A percentile compares a stretch with the other conserved stretches of the same genome.
Evolutionary conservation across 495 filamentous ascomycete species (phyloP).

Genomic region (Aspergillus diversus): DNA sequence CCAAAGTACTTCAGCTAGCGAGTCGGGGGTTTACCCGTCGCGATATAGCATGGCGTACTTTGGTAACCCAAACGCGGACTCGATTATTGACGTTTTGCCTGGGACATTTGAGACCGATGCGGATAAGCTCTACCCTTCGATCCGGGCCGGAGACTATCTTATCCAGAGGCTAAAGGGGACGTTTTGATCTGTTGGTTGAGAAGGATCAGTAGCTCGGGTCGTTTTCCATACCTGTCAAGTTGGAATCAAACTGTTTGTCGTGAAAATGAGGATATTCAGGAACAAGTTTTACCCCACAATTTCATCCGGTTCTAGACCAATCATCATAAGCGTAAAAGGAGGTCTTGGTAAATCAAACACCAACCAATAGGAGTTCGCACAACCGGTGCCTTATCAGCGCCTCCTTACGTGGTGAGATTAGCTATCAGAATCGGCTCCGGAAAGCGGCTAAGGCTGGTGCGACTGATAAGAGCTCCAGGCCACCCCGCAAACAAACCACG

Average conservation of each 20-base stretch:
- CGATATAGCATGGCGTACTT: constrained; percentile 7
- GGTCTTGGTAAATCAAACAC: neutral
- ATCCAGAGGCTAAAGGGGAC: constrained; percentile 2
- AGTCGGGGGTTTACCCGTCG: neutral
- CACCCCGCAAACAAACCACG: neutral
- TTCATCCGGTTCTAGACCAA: neutral
- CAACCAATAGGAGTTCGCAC: neutral
- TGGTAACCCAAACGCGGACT: neutral
- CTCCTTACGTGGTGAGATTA: constrained; percentile 13
- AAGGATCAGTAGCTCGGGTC: neutral
- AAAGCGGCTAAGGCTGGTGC: neutral
- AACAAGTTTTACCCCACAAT: too few species aligned
- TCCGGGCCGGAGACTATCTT: neutral
- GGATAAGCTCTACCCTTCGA: neutral
- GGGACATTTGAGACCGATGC: neutral
- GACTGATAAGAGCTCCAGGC: constrained; percentile 7
- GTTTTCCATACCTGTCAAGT: too few species aligned
- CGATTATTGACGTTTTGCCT: constrained; percentile 1
- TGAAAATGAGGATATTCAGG: too few species aligned
- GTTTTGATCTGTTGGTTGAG: neutral
- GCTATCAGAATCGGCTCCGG: constrained; percentile 1
- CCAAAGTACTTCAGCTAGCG: neutral
- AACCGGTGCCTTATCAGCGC: constrained; percentile 4
- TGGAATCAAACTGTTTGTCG: too few species aligned
- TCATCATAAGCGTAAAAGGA: neutral